Percentiles rank a stretch among this genome's conserved stretches.
Evolutionary conservation across 371 early-diverging fungal species (phyloP).

Genomic region (Mucor plumbeus): DNA sequence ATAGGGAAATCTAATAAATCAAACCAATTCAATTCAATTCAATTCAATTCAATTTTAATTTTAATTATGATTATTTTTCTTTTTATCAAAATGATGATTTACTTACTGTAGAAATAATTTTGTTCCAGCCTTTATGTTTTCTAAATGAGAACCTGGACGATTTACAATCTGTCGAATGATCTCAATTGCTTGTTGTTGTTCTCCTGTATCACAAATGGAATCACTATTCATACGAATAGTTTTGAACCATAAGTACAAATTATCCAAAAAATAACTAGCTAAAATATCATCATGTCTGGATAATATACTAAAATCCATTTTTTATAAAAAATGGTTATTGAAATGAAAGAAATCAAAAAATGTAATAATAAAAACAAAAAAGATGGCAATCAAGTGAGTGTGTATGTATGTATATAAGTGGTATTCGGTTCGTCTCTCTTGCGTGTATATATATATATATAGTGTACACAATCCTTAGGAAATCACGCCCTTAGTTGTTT

Average conservation of each 20-base stretch:
- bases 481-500: no score
- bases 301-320: slow-evolving; percentile 43
- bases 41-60: not conserved
- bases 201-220: slow-evolving; percentile 8
- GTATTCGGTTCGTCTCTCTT: no score
- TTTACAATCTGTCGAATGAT: slow-evolving; percentile 42
- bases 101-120: slow-evolving; percentile 56
- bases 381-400: no score
- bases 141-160: slow-evolving; percentile 14
- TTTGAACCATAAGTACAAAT: slow-evolving; percentile 61
- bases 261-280: slow-evolving; percentile 62
- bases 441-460: no score
- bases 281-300: slow-evolving; percentile 71
- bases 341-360: no score
- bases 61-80: no score
- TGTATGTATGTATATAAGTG: no score
- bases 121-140: slow-evolving; percentile 44
- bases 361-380: no score
- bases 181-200: slow-evolving; percentile 28
- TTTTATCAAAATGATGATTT: not conserved
- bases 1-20: slow-evolving; percentile 30
- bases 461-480: no score
- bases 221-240: slow-evolving; percentile 56
- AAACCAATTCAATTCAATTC: not conserved
- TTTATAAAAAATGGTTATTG: not conserved